Percentiles rank a stretch among this genome's conserved stretches.
These are phyloP conservation scores for Solanum appendiculatum DNA, from an alignment of 257 asterid genomes.

Conservation along the genomic window DNA sequence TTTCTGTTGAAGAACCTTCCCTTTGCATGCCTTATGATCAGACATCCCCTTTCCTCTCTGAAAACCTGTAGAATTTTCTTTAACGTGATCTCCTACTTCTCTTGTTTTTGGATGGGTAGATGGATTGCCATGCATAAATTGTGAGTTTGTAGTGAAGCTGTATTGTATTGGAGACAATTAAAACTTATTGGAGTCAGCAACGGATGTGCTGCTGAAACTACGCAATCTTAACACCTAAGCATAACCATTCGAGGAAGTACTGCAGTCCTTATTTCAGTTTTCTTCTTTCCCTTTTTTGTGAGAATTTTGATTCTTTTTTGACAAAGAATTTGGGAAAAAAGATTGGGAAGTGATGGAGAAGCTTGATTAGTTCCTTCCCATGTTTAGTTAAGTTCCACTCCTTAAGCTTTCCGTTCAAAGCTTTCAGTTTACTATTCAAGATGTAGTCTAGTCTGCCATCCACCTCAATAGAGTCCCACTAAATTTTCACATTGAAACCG, in stretches of 20 bases:
- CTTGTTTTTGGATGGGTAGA: background rate
- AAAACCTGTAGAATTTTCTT: background rate
- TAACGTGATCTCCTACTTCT: background rate
- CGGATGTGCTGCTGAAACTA: background rate
- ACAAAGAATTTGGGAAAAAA: background rate
- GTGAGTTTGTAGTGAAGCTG: background rate
- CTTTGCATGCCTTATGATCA: background rate
- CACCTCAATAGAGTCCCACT: background rate
- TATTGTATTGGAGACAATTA: background rate
- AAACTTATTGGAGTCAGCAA: background rate
- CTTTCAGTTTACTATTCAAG: background rate
- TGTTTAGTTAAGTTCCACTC: background rate
- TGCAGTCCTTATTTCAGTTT: background rate
- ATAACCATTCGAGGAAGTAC: background rate
- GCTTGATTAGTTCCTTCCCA: background rate
- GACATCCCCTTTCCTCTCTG: background rate
- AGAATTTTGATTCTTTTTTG: background rate
- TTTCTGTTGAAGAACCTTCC: background rate
- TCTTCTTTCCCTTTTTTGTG: background rate
- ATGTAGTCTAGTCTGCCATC: background rate
- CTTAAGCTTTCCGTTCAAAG: background rate
- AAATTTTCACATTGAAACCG: background rate
- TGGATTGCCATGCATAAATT: background rate
- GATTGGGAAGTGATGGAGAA: background rate
- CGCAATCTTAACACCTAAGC: background rate